These are phyloP conservation scores for Capsicum baccatum DNA, from an alignment of 257 asterid species.

Conservation along the genomic window DNA sequence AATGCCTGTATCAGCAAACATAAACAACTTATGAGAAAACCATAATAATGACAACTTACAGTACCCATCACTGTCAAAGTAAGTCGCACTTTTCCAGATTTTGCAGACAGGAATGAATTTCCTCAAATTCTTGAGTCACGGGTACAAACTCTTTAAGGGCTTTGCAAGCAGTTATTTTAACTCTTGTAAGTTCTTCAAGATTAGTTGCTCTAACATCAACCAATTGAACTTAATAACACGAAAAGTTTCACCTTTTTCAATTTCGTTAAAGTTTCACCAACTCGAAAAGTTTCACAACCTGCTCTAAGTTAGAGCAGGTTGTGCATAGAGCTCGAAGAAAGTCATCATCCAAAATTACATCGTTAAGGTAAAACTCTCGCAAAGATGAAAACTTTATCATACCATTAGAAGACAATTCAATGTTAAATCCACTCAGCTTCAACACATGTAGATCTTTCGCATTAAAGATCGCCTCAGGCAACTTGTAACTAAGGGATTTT, in stretches of 20 bases:
- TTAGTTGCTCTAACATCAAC: slow-evolving; percentile 12
- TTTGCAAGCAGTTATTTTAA: neutral
- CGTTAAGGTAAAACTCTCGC: neutral
- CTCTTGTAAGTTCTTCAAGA: slow-evolving; percentile 16
- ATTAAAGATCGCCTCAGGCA: slow-evolving; percentile 8
- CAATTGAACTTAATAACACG: neutral
- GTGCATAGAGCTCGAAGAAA: neutral
- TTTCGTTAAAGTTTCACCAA: neutral
- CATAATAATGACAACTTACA: neutral
- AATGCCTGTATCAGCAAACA: neutral
- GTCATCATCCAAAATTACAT: neutral
- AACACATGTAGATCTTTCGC: neutral
- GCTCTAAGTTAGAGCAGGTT: neutral
- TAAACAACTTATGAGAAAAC: neutral
- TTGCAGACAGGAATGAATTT: neutral
- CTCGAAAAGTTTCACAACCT: too few relatives aligned
- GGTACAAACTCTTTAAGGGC: slow-evolving; percentile 1
- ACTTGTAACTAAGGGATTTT: neutral
- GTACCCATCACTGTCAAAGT: too few relatives aligned
- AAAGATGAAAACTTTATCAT: neutral
- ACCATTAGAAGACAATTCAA: neutral
- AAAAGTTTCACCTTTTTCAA: neutral
- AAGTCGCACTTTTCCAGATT: neutral
- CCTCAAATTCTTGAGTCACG: neutral
- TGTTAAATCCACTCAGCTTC: slow-evolving; percentile 1